Base-by-base conservation (phyloP, 495 filamentous ascomycete species). In the Lasiosphaeria hispida region DNA sequence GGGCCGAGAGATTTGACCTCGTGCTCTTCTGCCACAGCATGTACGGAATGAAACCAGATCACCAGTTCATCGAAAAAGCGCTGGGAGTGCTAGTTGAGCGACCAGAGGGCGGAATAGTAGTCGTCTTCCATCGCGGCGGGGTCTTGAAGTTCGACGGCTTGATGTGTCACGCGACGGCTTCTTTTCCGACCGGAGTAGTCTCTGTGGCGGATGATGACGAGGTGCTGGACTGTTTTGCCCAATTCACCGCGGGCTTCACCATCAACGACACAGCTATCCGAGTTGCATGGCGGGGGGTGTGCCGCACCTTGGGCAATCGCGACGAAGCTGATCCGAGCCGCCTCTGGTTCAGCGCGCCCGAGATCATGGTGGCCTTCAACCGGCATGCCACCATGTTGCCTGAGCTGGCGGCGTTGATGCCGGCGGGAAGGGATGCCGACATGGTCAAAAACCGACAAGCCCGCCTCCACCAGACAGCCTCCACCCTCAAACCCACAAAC, bases 21-120 rank as follows among this genome's bases (percentile, higher is more conserved):
- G 69, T 87, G 55, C 65, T 86, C 51, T 83, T 86, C 69, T 85
- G 81, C 66, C 83, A 86, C 70, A 83, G 83, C 71, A 80, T 85
- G 78, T 84, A 87, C 61, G 80, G 81, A 67, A 79, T 86, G 80
- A 75, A 78, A 9, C 74, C 75, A 35, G 80, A 81, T 65, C 62
- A 53, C 43, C 71, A 23, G 53, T 75, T 76, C 62, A 77, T 86
- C 60, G 64, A 79, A 66, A 62, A 53, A 35, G 77, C 80, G 42
- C 71, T 85, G 45, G 60, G 73, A 50, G 74, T 84, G 77, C 79
- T 86, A 55, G 68, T 68, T 65, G 63, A 77, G 61, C 64, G 41
- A 56, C 74, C 77, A 61, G 61, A 72, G 69, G 72, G 65, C 42
- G 78, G 75, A 58, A 69, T 83, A 57, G 76, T 84, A 34, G 74